A percentile compares a stretch with the other conserved stretches of the same genome.
Evolutionary conservation across 2,329 filamentous ascomycete genomes (phyloP).

Genomic region (Sclerotinia borealis): DNA sequence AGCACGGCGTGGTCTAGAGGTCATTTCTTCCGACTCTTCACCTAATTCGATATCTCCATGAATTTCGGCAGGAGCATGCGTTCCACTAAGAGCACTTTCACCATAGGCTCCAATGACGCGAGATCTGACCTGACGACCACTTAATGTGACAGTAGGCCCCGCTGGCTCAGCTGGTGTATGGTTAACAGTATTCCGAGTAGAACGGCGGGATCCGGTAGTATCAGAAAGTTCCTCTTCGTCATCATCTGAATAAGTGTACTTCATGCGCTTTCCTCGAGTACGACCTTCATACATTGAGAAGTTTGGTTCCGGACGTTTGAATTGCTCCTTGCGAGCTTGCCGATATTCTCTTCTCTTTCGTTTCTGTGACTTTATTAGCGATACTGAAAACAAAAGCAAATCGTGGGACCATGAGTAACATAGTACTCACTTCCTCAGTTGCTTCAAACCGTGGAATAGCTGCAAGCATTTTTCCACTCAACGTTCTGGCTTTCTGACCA

Average conservation of each 20-base stretch:
- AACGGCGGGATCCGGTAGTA: constrained; percentile 59
- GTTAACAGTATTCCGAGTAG: constrained; percentile 66
- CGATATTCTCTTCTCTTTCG: constrained; percentile 90
- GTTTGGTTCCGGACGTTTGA: constrained; percentile 78
- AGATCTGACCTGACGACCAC: constrained; percentile 76
- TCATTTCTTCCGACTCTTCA: constrained; percentile 36
- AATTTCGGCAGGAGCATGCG: constrained; percentile 17
- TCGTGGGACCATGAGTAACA: neutral
- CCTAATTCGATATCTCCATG: constrained; percentile 39
- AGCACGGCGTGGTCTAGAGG: constrained; percentile 38
- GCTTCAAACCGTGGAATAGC: constrained; percentile 88
- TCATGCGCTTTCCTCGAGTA: constrained; percentile 90
- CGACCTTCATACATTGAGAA: constrained; percentile 95
- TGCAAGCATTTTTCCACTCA: constrained; percentile 69
- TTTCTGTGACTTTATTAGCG: constrained; percentile 53
- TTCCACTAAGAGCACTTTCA: constrained; percentile 48
- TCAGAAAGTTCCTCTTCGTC: constrained; percentile 65
- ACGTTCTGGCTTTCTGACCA: constrained; percentile 70
- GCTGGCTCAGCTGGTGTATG: constrained; percentile 67
- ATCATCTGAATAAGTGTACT: constrained; percentile 92
- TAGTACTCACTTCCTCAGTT: constrained; percentile 70
- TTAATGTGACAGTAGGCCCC: constrained; percentile 66
- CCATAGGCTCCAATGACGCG: constrained; percentile 49
- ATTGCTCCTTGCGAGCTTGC: constrained; percentile 65
- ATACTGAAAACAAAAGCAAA: constrained; percentile 16